A percentile compares a stretch with the other conserved stretches of the same genome.
Conservation (phyloP, 1,284 basidiomycete species). For the Polyporus tsugae region DNA sequence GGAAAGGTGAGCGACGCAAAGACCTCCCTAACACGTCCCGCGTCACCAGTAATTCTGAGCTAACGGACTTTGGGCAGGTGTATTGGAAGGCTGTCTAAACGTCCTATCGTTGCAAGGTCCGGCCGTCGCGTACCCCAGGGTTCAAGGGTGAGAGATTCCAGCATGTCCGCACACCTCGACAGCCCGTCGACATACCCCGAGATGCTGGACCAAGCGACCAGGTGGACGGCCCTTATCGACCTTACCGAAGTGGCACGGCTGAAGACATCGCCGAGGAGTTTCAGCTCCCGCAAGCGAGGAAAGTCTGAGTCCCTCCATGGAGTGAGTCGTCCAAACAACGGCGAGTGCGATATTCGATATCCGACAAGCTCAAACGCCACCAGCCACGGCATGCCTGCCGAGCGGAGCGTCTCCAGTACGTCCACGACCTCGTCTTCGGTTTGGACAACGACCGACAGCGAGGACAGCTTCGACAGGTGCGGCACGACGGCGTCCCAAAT, state of each 20-base stretch:
- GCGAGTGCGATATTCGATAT: background rate
- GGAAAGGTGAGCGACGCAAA: slow-evolving; percentile 4
- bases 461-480: background rate
- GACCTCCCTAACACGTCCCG: background rate
- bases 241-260: background rate
- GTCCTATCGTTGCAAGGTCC: background rate
- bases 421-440: background rate
- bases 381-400: background rate
- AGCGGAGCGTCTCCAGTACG: background rate
- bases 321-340: background rate
- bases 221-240: background rate
- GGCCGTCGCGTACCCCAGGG: background rate
- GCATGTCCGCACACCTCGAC: background rate
- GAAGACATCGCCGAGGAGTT: background rate
- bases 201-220: background rate
- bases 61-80: background rate
- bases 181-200: background rate
- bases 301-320: slow-evolving; percentile 1
- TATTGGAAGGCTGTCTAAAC: background rate
- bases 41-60: background rate
- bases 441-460: background rate
- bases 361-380: background rate
- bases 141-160: background rate
- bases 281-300: slow-evolving; percentile 1
- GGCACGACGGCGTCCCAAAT: background rate